These are phyloP conservation scores for Epichloe festucae DNA, from an alignment of 2,329 filamentous ascomycete species.

Conservation along the genomic window DNA sequence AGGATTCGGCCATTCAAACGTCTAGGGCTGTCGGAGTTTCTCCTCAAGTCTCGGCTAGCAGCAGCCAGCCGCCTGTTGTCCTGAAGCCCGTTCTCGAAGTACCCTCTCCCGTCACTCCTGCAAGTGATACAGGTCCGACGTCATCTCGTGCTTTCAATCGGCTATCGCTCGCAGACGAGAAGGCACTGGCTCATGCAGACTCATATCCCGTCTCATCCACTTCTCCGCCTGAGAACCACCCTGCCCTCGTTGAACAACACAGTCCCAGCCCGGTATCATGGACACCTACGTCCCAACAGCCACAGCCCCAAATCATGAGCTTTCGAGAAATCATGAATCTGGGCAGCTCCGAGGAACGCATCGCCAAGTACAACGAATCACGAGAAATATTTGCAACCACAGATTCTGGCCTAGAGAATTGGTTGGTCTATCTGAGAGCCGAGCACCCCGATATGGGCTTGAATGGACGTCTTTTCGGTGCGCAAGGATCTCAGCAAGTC, in stretches of 20 bases:
- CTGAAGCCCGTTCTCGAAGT: constrained; percentile 21
- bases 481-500: constrained; percentile 7
- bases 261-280: neutral
- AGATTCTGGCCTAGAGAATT: constrained; percentile 59
- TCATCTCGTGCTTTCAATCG: constrained; percentile 14
- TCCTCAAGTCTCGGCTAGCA: neutral
- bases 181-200: constrained; percentile 22
- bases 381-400: constrained; percentile 56
- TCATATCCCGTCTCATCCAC: constrained; percentile 23
- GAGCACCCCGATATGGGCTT: constrained; percentile 28
- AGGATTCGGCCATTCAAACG: neutral
- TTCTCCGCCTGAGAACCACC: constrained; percentile 26
- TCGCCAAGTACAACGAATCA: constrained; percentile 60
- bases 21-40: neutral
- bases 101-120: constrained; percentile 30
- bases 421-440: constrained; percentile 34
- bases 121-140: constrained; percentile 17
- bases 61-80: neutral
- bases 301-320: constrained; percentile 28
- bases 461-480: constrained; percentile 13
- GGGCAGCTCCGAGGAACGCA: constrained; percentile 51
- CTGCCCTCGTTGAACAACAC: constrained; percentile 10
- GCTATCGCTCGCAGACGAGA: constrained; percentile 33
- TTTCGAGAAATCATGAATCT: constrained; percentile 72
- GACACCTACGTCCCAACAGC: constrained; percentile 5